Percentiles rank a stretch among this genome's conserved stretches.
Evolutionary conservation across 2,329 filamentous ascomycete genomes (phyloP).

Genomic region (Byssothecium circinans): DNA sequence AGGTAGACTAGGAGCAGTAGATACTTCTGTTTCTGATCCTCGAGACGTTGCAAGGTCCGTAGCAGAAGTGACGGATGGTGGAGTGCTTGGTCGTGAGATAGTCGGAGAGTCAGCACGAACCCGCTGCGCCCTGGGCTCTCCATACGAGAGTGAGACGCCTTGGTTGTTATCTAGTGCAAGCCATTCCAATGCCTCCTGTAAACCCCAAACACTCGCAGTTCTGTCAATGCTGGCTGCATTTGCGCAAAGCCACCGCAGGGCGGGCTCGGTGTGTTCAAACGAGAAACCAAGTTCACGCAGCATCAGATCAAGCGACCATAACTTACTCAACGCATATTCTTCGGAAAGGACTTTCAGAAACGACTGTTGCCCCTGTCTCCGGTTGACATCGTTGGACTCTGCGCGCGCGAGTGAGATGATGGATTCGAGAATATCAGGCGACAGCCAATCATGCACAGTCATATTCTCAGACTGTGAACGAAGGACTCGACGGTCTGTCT

Average conservation of each 20-base stretch:
- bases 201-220: conserved; percentile 69
- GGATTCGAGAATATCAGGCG: conserved; percentile 74
- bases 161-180: conserved; percentile 74
- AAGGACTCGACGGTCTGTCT: conserved; percentile 82
- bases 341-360: conserved; percentile 58
- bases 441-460: conserved; percentile 76
- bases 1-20: conserved; percentile 4
- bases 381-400: conserved; percentile 59
- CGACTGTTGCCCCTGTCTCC: conserved; percentile 42
- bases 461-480: conserved; percentile 75
- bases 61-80: background rate
- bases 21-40: conserved; percentile 2
- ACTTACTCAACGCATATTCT: conserved; percentile 74
- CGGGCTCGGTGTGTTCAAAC: conserved; percentile 31
- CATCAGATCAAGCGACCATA: conserved; percentile 83
- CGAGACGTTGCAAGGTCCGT: background rate
- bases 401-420: conserved; percentile 73
- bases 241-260: conserved; percentile 39
- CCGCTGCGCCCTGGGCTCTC: conserved; percentile 4
- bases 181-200: conserved; percentile 89
- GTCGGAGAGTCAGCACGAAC: conserved; percentile 8
- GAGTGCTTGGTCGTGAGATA: conserved; percentile 19
- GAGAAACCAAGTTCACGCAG: conserved; percentile 71
- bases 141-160: conserved; percentile 68
- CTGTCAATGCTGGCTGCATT: conserved; percentile 53